These are phyloP conservation scores for Knufia petricola DNA, from an alignment of 2,329 filamentous ascomycete species.

Conservation along the genomic window DNA sequence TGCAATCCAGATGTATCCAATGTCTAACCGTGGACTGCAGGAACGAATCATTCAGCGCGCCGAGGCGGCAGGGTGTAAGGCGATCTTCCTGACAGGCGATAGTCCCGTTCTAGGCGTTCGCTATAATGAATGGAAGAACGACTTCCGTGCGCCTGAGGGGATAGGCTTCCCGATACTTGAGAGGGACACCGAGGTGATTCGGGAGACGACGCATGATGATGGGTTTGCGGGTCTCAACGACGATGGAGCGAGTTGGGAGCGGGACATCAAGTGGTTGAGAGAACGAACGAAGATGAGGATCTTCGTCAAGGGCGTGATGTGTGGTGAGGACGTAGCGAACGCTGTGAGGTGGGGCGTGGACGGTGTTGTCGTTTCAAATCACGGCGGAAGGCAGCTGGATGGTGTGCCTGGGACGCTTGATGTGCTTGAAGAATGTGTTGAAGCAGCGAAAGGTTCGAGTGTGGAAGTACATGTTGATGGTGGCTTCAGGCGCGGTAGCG, in stretches of 20 bases:
- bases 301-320: conserved; percentile 18
- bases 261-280: conserved; percentile 41
- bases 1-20: conserved; percentile 16
- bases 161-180: conserved; percentile 22
- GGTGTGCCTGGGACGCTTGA: conserved; percentile 30
- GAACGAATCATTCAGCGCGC: conserved; percentile 32
- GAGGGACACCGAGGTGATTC: conserved; percentile 11
- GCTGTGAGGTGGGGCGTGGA: conserved; percentile 28
- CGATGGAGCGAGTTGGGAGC: conserved; percentile 40
- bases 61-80: conserved; percentile 39
- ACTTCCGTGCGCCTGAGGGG: conserved; percentile 31
- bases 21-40: conserved; percentile 29
- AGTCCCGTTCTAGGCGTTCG: conserved; percentile 40
- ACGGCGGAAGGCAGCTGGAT: conserved; percentile 31
- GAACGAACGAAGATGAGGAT: conserved; percentile 26
- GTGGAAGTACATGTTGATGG: conserved; percentile 42
- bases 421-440: conserved; percentile 23
- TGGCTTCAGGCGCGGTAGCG: conserved; percentile 45
- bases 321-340: conserved; percentile 29
- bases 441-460: conserved; percentile 20
- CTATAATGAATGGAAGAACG: conserved; percentile 45
- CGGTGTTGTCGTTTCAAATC: conserved; percentile 30
- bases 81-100: conserved; percentile 44
- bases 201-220: conserved; percentile 11
- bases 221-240: conserved; percentile 24